Evolutionary conservation across 345 rosid species (phyloP), one percentile per base, ranked within the genome.

Genomic region (Lagerstroemia speciosa): DNA sequence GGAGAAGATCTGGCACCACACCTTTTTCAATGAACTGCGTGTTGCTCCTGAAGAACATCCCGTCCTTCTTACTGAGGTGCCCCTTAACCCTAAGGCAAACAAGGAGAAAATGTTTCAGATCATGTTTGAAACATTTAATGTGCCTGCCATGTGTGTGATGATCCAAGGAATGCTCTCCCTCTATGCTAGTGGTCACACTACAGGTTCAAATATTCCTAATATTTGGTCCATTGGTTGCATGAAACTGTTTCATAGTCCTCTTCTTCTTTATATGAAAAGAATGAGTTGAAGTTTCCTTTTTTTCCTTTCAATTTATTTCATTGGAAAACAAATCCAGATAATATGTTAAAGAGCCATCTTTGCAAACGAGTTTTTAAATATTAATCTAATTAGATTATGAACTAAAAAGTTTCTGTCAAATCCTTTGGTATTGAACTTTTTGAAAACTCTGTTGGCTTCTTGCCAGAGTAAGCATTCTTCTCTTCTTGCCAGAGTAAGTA

Each of bases 1-100:
- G 69, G 69, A 67, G 58, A 67, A 45, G 69, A 67, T 67, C 33
- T 67, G 69, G 60, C 69, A 67, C 43, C 69, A 67, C 57, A 67
- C 69, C n/a, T n/a, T n/a, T n/a, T n/a, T n/a, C n/a, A n/a, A n/a
- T n/a, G n/a, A 66, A 36, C 69, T 66, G 7, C 69, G 69, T 66
- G 69, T 66, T 66, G 69, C 69, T 66, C 69, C 69, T 6, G 69
- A 66, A 36, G 69, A 66, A 22, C 69, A 66, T 36, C 69, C 69
- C 0, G 34, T 66, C 8, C 69, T 66, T 40, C 69, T 66, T 55
- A 66, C 69, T n/a, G 69, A 66, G 14, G 69, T 55, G 10, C 69
- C 69, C 30, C 69, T 66, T 30, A 66, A 66, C 69, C 69, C 69
- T 19, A 66, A 66, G 57, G 69, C 69, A 15, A 66, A 66, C 45